These are phyloP conservation scores for Penicillium fuscoglaucum DNA, from an alignment of 2,329 filamentous ascomycete genomes.

Conservation along the genomic window DNA sequence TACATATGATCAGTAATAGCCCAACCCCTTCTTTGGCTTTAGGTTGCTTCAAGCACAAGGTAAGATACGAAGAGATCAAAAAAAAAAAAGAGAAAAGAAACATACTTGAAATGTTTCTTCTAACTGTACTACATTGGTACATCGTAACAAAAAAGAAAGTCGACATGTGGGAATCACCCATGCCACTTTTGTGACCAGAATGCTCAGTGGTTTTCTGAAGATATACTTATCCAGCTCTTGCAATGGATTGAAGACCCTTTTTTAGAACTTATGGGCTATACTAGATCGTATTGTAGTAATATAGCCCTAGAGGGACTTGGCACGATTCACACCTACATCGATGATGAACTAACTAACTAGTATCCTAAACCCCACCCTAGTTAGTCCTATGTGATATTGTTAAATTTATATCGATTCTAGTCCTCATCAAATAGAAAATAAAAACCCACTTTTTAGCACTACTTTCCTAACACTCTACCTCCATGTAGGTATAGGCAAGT, in stretches of 20 bases:
- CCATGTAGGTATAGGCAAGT: background rate
- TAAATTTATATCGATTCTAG: no score
- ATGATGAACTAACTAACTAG: background rate
- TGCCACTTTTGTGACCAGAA: background rate
- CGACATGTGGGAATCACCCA: conserved; percentile 2
- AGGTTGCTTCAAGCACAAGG: background rate
- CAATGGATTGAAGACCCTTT: background rate
- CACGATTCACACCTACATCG: background rate
- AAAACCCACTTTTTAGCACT: background rate
- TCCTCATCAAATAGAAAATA: no score
- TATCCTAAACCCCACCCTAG: background rate
- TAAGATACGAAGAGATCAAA: background rate
- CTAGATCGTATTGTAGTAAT: background rate
- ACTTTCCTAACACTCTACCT: background rate
- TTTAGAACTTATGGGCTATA: background rate
- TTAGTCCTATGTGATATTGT: no score
- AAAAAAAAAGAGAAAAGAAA: background rate
- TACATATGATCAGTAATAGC: no score
- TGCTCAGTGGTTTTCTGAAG: background rate
- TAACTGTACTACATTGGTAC: background rate
- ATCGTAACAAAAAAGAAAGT: background rate
- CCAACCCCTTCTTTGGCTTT: background rate
- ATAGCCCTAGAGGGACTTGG: background rate
- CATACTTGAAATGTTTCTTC: background rate
- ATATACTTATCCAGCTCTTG: background rate